These are phyloP conservation scores for Castanea mollissima DNA, from an alignment of 306 rosid genomes.

Conservation along the genomic window DNA sequence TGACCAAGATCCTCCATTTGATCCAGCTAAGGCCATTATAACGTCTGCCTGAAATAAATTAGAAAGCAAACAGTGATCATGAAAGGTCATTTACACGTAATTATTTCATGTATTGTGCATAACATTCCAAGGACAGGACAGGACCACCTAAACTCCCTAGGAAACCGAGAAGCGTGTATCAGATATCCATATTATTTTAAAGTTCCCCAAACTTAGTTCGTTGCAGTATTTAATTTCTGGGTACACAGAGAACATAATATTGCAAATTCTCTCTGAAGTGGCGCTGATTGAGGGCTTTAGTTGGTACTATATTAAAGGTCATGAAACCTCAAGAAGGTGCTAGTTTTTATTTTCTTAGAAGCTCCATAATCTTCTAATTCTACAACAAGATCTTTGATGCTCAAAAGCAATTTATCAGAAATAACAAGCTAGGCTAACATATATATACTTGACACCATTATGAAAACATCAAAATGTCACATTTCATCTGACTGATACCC, in stretches of 20 bases:
- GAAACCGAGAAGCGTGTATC: not conserved
- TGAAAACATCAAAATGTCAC: not conserved
- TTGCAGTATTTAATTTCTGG: not conserved
- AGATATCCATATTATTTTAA: not conserved
- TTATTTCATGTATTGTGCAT: not conserved
- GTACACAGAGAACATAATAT: not conserved
- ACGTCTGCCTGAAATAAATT: slow-evolving; percentile 74
- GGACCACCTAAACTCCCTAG: not conserved
- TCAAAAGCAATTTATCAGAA: not conserved
- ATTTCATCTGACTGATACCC: not conserved
- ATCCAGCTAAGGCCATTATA: slow-evolving; percentile 96
- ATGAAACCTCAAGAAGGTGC: not conserved
- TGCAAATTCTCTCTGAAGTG: not conserved
- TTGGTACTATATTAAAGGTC: not conserved
- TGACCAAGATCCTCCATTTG: slow-evolving; percentile 99
- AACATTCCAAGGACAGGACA: not conserved
- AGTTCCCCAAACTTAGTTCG: not conserved
- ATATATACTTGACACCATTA: slow-evolving; percentile 1
- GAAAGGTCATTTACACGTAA: slow-evolving; percentile 1
- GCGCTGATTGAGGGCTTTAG: not conserved
- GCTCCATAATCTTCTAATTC: not conserved
- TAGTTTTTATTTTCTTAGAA: not conserved
- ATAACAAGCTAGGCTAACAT: slow-evolving; percentile 8
- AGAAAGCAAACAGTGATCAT: slow-evolving; percentile 16
- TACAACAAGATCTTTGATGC: not conserved